Evolutionary conservation across 441 rosid species (phyloP).

Genomic region (Theobroma grandiflorum): DNA sequence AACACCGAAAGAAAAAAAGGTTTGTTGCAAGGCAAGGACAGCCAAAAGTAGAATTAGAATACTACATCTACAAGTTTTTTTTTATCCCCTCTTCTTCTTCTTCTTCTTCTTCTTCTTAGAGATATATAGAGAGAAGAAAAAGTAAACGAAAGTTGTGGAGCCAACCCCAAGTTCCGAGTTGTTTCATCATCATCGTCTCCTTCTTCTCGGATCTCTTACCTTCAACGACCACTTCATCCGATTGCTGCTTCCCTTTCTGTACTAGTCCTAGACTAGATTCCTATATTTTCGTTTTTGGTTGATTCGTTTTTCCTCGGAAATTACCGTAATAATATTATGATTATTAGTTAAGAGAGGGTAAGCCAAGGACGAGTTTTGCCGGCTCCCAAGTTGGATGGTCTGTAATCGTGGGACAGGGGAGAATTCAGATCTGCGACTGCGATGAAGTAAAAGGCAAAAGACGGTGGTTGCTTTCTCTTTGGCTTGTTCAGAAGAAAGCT

Average conservation of each 20-base stretch:
- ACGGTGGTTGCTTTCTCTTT: constrained; percentile 1
- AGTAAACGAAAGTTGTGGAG: constrained; percentile 29
- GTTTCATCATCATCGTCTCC: not conserved
- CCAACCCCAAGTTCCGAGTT: constrained; percentile 21
- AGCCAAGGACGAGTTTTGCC: not conserved
- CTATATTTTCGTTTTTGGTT: not conserved
- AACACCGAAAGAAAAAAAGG: constrained; percentile 36
- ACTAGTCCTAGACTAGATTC: not conserved
- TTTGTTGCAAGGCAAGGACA: constrained; percentile 38
- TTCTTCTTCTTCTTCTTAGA: not conserved
- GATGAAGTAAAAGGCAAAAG: constrained; percentile 15
- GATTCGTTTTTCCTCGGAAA: not conserved
- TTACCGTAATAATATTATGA: not conserved
- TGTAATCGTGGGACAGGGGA: not conserved
- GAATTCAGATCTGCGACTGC: constrained; percentile 19
- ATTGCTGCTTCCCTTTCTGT: not conserved
- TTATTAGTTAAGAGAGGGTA: not conserved
- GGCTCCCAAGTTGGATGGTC: not conserved
- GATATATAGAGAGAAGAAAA: constrained; percentile 25
- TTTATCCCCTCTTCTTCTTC: not conserved
- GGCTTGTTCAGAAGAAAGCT: not conserved
- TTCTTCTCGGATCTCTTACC: constrained; percentile 3
- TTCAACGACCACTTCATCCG: not conserved
- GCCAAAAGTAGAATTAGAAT: constrained; percentile 10
- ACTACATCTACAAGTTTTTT: not conserved